Conservation (phyloP, 2,329 filamentous ascomycete genomes). For the Cladosporium sp. region DNA sequence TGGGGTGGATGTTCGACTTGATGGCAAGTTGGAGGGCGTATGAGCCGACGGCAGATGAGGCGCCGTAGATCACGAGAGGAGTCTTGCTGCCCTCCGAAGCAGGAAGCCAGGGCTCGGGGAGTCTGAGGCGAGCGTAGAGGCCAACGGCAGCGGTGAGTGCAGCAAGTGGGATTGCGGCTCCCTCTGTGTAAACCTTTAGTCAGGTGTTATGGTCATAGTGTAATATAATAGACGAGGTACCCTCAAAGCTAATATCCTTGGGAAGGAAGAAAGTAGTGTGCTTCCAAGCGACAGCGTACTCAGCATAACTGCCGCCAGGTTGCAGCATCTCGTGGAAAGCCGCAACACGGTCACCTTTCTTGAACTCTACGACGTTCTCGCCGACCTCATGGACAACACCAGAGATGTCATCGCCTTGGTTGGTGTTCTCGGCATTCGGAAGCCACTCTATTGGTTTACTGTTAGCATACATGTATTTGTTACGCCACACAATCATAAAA, state of each 20-base stretch:
- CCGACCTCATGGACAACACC: constrained; percentile 52
- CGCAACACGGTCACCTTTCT: constrained; percentile 53
- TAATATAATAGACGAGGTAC: constrained; percentile 22
- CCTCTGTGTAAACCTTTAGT: constrained; percentile 30
- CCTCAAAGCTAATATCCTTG: constrained; percentile 47
- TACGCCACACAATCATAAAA: neutral
- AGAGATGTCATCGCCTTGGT: constrained; percentile 33
- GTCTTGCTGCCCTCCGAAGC: constrained; percentile 21
- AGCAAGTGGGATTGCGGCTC: constrained; percentile 44
- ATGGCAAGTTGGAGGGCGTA: constrained; percentile 39
- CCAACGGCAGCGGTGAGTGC: constrained; percentile 45
- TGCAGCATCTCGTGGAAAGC: constrained; percentile 52
- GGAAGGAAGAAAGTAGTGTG: constrained; percentile 57
- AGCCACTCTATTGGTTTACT: constrained; percentile 15
- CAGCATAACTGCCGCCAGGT: constrained; percentile 54
- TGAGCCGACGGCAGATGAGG: constrained; percentile 37
- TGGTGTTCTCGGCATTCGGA: constrained; percentile 14
- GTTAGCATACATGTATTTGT: neutral
- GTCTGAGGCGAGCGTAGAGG: constrained; percentile 40
- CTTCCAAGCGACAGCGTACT: constrained; percentile 55
- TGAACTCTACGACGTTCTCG: constrained; percentile 54
- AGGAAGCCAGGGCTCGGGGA: constrained; percentile 40
- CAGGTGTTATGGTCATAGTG: neutral
- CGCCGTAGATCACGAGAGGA: constrained; percentile 39
- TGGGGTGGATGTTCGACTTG: constrained; percentile 38